These are phyloP conservation scores for Arachis stenosperma DNA, from an alignment of 306 rosid genomes.

Conservation along the genomic window DNA sequence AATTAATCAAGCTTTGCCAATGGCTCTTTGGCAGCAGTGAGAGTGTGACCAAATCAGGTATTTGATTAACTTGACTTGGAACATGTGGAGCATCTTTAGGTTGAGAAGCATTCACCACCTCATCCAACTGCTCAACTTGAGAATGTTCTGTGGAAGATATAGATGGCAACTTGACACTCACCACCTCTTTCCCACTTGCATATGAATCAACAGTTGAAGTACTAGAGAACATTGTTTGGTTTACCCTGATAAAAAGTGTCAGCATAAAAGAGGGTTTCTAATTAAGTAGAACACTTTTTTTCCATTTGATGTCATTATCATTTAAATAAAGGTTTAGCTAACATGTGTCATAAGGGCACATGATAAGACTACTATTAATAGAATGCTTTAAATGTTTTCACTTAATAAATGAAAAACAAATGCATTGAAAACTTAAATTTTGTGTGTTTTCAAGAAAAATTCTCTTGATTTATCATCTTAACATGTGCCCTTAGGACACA, in stretches of 20 bases:
- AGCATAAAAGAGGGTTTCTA: constrained; percentile 18
- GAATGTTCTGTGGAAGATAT: constrained; percentile 61
- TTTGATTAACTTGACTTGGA: constrained; percentile 59
- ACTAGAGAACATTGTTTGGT: constrained; percentile 71
- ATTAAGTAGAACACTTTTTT: constrained; percentile 18
- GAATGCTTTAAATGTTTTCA: too few relatives aligned
- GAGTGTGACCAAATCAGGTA: constrained; percentile 83
- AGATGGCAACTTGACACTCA: constrained; percentile 77
- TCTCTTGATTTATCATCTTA: too few relatives aligned
- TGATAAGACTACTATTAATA: too few relatives aligned
- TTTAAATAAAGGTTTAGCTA: neutral
- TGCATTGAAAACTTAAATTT: too few relatives aligned
- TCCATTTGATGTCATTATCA: constrained; percentile 4
- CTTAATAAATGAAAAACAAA: too few relatives aligned
- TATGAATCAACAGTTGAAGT: constrained; percentile 66
- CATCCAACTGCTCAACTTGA: constrained; percentile 50
- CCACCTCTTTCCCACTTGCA: constrained; percentile 82
- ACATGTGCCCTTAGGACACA: too few relatives aligned
- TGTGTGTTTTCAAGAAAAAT: too few relatives aligned
- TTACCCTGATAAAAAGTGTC: constrained; percentile 64
- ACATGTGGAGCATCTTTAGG: constrained; percentile 46
- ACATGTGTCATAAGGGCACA: too few relatives aligned
- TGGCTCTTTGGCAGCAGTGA: constrained; percentile 90
- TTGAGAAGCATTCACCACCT: constrained; percentile 44
- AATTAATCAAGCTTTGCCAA: constrained; percentile 94